These are phyloP conservation scores for Puccinia brachypodii DNA, from an alignment of 1,284 basidiomycete genomes.

Conservation along the genomic window DNA sequence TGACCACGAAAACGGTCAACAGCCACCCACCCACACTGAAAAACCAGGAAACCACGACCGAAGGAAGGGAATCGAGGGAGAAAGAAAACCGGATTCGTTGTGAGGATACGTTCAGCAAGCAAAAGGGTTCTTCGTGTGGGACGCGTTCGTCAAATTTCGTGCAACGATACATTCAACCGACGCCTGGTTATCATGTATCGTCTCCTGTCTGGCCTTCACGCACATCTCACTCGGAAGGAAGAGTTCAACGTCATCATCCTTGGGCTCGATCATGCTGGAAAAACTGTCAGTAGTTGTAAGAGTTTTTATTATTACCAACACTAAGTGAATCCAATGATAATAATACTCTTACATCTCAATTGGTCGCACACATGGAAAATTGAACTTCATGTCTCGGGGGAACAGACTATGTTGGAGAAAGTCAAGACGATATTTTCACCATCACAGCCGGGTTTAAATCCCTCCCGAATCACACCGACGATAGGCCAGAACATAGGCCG, in stretches of 20 bases:
- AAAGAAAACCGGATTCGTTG: no score
- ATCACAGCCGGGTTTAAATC: constrained; percentile 32
- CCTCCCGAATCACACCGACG: constrained; percentile 17
- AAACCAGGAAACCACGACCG: no score
- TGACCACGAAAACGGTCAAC: no score
- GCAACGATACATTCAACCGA: background rate
- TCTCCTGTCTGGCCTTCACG: constrained; percentile 41
- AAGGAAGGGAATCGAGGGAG: no score
- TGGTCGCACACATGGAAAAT: no score
- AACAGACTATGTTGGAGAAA: constrained; percentile 37
- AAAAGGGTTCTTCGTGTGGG: no score
- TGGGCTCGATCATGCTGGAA: constrained; percentile 44
- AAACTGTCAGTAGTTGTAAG: constrained; percentile 43
- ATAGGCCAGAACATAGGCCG: constrained; percentile 45
- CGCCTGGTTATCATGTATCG: constrained; percentile 33
- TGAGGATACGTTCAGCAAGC: no score
- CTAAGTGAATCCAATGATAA: no score
- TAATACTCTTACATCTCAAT: no score
- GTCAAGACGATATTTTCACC: constrained; percentile 41
- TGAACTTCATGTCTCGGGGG: no score
- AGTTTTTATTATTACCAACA: background rate
- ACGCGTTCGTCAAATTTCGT: background rate
- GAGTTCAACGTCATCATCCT: constrained; percentile 46
- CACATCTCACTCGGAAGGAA: constrained; percentile 46
- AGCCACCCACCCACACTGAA: no score